These are phyloP conservation scores for Aspergillus tamarii DNA, from an alignment of 2,329 filamentous ascomycete genomes.

Conservation along the genomic window DNA sequence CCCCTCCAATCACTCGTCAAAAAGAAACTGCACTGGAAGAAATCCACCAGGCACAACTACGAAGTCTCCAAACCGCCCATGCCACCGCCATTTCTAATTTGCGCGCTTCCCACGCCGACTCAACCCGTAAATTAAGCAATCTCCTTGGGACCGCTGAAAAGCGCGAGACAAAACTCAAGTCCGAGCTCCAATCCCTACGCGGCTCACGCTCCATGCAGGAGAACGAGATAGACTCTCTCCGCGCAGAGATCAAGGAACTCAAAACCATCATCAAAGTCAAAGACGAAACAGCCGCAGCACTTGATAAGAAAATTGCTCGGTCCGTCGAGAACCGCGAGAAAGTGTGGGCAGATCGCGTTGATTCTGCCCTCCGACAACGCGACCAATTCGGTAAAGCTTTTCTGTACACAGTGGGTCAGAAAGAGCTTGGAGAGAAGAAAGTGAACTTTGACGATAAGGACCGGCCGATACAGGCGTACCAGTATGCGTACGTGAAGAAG, in stretches of 20 bases:
- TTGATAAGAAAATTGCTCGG: constrained; percentile 44
- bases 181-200: constrained; percentile 36
- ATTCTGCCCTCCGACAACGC: constrained; percentile 45
- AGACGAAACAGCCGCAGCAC: constrained; percentile 42
- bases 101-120: constrained; percentile 41
- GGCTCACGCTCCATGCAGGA: constrained; percentile 25
- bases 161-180: constrained; percentile 38
- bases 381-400: constrained; percentile 45
- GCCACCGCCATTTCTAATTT: constrained; percentile 40
- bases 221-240: constrained; percentile 31
- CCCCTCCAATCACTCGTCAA: constrained; percentile 28
- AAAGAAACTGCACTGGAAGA: constrained; percentile 30
- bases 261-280: constrained; percentile 42
- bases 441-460: constrained; percentile 28
- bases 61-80: constrained; percentile 42
- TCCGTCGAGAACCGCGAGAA: constrained; percentile 47
- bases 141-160: constrained; percentile 38
- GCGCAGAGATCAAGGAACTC: constrained; percentile 37
- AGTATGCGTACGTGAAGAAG: constrained; percentile 39
- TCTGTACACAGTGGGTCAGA: constrained; percentile 46
- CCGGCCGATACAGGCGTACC: constrained; percentile 37
- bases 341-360: constrained; percentile 46
- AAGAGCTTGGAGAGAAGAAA: constrained; percentile 38
- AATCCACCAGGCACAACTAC: constrained; percentile 39
- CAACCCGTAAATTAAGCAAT: constrained; percentile 39